phyloP scores from a whole-genome alignment of 2,329 filamentous ascomycete genomes.

The Westerdykella aurantiaca region DNA sequence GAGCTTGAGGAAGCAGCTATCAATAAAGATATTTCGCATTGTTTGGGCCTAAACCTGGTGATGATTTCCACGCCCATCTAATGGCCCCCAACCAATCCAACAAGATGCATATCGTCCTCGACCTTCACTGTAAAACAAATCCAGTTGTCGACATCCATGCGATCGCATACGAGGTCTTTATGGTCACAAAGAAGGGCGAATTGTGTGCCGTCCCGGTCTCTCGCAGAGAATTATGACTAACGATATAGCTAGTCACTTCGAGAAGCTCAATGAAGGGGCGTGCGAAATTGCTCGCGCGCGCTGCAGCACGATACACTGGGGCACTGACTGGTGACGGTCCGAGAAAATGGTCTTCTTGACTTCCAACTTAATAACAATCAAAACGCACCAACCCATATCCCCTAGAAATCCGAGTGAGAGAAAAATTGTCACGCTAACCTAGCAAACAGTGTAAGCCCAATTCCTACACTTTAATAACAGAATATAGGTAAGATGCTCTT shows the following conservation, averaged over 20 bases:
- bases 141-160: conserved; percentile 20
- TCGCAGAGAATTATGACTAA: background rate
- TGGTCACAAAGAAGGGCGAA: conserved; percentile 10
- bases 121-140: conserved; percentile 22
- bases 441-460: too few relatives aligned
- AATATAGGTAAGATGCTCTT: too few relatives aligned
- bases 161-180: conserved; percentile 21
- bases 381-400: too few relatives aligned
- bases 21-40: conserved; percentile 6
- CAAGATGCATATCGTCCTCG: conserved; percentile 24
- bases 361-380: too few relatives aligned
- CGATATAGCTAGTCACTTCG: conserved; percentile 3
- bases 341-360: too few relatives aligned
- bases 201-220: conserved; percentile 4
- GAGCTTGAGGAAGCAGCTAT: conserved; percentile 8
- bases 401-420: too few relatives aligned
- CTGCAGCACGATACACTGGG: conserved; percentile 2
- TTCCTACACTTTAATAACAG: too few relatives aligned
- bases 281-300: conserved; percentile 4
- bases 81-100: conserved; percentile 13
- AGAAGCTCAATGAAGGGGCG: conserved; percentile 3
- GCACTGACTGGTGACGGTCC: background rate
- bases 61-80: conserved; percentile 4
- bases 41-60: conserved; percentile 1
- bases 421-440: too few relatives aligned